A percentile compares a stretch with the other conserved stretches of the same genome.
Evolutionary conservation across 2,329 filamentous ascomycete genomes (phyloP).

Genomic region (Aureobasidium mangrovei): DNA sequence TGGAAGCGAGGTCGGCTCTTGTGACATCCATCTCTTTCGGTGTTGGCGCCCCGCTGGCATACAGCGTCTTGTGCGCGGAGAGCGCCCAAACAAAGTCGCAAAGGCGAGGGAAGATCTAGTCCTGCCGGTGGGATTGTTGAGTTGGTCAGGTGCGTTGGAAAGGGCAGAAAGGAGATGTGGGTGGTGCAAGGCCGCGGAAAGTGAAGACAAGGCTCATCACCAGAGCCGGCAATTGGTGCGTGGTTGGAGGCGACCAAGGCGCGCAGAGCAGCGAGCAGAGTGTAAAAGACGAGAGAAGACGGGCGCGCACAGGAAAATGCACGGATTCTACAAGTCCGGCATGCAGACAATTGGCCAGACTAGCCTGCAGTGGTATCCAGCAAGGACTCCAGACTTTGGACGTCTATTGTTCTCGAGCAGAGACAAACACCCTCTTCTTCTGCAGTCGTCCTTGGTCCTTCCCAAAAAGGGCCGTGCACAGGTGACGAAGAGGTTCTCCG

Average conservation of each 20-base stretch:
- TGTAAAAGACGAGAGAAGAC: not conserved
- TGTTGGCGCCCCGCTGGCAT: not conserved
- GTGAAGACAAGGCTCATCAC: not conserved
- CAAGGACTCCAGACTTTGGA: not conserved
- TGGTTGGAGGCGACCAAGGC: not conserved
- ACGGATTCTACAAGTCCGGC: slow-evolving; percentile 3
- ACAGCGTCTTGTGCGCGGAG: not conserved
- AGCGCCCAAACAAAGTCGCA: not conserved
- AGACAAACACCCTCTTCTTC: not conserved
- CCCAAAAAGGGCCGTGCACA: no score
- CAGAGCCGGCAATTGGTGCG: not conserved
- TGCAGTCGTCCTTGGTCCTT: no score
- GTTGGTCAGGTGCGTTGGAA: no score
- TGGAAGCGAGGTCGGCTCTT: not conserved
- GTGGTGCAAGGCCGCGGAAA: no score
- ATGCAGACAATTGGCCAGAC: not conserved
- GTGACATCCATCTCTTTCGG: not conserved
- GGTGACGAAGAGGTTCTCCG: no score
- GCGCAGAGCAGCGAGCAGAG: no score
- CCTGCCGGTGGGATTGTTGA: no score
- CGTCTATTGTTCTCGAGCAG: not conserved
- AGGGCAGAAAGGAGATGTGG: no score
- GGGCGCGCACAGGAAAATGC: not conserved
- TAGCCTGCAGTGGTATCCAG: not conserved
- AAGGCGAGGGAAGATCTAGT: not conserved